Evolutionary conservation across 2,329 filamentous ascomycete genomes (phyloP).

Genomic region (Xylariaceae sp.): DNA sequence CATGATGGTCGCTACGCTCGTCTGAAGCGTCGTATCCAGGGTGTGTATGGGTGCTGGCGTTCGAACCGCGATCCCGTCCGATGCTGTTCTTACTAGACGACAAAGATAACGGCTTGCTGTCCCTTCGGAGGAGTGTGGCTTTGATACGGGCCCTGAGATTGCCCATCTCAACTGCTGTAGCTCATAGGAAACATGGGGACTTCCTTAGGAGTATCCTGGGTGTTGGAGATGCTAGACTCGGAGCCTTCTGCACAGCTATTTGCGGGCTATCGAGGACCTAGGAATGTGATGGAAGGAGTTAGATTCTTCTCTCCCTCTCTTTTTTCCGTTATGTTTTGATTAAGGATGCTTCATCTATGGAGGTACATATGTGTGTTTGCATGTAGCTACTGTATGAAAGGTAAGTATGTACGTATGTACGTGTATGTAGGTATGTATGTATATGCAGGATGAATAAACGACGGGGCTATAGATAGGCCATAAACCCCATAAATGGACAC

Average conservation of each 20-base stretch:
- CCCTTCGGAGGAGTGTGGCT: constrained; percentile 52
- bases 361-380: too few species aligned
- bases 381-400: neutral
- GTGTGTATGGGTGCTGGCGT: constrained; percentile 37
- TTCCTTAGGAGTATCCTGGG: neutral
- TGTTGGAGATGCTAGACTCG: neutral
- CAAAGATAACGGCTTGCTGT: constrained; percentile 48
- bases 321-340: too few species aligned
- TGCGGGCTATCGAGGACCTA: too few species aligned
- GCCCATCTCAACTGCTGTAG: constrained; percentile 45
- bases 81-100: constrained; percentile 40
- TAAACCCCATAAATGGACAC: too few species aligned
- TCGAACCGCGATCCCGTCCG: constrained; percentile 35
- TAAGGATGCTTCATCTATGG: too few species aligned
- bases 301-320: too few species aligned
- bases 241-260: too few species aligned
- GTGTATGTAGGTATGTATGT: neutral
- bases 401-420: neutral
- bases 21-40: constrained; percentile 36
- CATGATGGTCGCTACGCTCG: constrained; percentile 29
- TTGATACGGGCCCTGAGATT: constrained; percentile 55
- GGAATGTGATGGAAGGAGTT: too few species aligned
- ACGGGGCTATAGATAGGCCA: too few species aligned
- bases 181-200: constrained; percentile 7
- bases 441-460: constrained; percentile 10